Evolutionary conservation across 768 basidiomycete species (phyloP).

Genomic region (Neoboletus brunneissimus): DNA sequence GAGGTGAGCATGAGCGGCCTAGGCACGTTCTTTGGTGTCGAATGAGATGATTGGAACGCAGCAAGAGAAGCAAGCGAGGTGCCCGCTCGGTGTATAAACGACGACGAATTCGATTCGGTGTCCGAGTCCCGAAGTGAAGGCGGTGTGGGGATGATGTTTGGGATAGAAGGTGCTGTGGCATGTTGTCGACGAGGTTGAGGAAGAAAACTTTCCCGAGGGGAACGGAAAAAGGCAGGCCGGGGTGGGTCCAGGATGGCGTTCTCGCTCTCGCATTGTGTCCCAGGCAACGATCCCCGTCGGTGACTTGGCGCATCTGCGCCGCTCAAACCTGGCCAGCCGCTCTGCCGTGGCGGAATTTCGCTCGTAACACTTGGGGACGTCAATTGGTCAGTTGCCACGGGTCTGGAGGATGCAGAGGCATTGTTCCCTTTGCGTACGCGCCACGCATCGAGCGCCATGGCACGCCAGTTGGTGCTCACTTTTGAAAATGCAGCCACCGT

Average conservation of each 20-base stretch:
- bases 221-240: slow-evolving; percentile 55
- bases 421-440: slow-evolving; percentile 19
- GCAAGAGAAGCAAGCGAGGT: slow-evolving; percentile 44
- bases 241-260: slow-evolving; percentile 46
- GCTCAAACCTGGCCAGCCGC: slow-evolving; percentile 13
- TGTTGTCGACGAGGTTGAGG: slow-evolving; percentile 32
- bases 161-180: slow-evolving; percentile 33
- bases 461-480: slow-evolving; percentile 73
- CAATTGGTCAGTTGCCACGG: not conserved
- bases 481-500: slow-evolving; percentile 68
- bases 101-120: slow-evolving; percentile 14
- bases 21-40: slow-evolving; percentile 52
- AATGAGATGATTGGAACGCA: slow-evolving; percentile 34
- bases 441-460: slow-evolving; percentile 46
- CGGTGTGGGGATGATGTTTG: slow-evolving; percentile 13
- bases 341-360: slow-evolving; percentile 17
- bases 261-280: slow-evolving; percentile 34
- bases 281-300: slow-evolving; percentile 43
- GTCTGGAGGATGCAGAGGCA: slow-evolving; percentile 2
- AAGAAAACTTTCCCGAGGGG: slow-evolving; percentile 55
- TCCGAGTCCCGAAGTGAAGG: slow-evolving; percentile 22
- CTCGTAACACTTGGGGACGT: slow-evolving; percentile 22
- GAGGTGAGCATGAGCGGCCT: slow-evolving; percentile 66
- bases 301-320: slow-evolving; percentile 3
- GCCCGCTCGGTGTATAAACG: slow-evolving; percentile 38